These are phyloP conservation scores for Calycina herbarum DNA, from an alignment of 2,329 filamentous ascomycete species.

Conservation along the genomic window DNA sequence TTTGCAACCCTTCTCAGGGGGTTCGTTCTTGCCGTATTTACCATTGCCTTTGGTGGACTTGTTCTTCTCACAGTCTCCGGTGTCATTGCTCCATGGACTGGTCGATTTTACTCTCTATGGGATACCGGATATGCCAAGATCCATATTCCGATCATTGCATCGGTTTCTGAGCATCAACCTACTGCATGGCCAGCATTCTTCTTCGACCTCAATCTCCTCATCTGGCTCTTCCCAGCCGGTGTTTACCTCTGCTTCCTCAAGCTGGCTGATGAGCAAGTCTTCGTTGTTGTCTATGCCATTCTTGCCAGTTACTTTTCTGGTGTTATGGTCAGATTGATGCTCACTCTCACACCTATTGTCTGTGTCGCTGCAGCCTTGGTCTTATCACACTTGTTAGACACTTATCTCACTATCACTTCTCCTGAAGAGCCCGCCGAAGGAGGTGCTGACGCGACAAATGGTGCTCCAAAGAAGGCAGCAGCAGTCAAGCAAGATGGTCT, in stretches of 20 bases:
- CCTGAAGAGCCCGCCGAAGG: conserved; percentile 55
- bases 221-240: conserved; percentile 98
- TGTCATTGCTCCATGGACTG: conserved; percentile 95
- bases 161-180: conserved; percentile 98
- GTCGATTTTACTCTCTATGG: conserved; percentile 98
- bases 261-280: conserved; percentile 94
- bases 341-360: conserved; percentile 93
- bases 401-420: conserved; percentile 69
- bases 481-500: conserved; percentile 56
- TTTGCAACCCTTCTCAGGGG: conserved; percentile 87
- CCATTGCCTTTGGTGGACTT: conserved; percentile 71
- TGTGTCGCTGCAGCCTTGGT: conserved; percentile 92
- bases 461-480: conserved; percentile 55
- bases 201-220: conserved; percentile 96
- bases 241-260: conserved; percentile 98
- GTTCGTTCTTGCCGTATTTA: conserved; percentile 73
- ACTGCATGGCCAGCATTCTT: conserved; percentile 99
- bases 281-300: conserved; percentile 95
- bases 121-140: conserved; percentile 99
- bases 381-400: conserved; percentile 83
- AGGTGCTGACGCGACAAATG: conserved; percentile 41
- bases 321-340: conserved; percentile 99
- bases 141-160: conserved; percentile 98
- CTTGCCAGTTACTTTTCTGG: conserved; percentile 97
- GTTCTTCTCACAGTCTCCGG: conserved; percentile 85